Conservation (phyloP, 139 green algal species). For the Chlorella sp. region DNA sequence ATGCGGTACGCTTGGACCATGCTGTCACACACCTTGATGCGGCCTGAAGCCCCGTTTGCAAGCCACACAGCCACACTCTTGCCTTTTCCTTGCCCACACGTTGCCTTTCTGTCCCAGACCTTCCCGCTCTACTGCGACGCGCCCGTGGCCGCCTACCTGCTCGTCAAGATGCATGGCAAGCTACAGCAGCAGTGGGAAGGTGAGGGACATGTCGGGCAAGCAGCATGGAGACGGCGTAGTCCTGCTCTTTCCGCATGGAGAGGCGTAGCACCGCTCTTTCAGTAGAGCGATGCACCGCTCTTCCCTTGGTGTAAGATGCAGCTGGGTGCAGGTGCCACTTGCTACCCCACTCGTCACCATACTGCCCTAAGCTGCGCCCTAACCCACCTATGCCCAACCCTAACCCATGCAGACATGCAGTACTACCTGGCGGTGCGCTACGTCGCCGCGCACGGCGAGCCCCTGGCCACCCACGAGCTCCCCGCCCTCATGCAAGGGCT, state of each 20-base stretch:
- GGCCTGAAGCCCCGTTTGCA: no score
- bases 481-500: no score
- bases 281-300: no score
- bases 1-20: no score
- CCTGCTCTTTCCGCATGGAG: no score
- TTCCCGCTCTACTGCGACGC: constrained; percentile 5
- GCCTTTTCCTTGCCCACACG: neutral
- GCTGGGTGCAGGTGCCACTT: no score
- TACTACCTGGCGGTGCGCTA: constrained; percentile 17
- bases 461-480: neutral
- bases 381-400: no score
- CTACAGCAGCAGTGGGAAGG: constrained; percentile 25
- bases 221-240: neutral
- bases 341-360: no score
- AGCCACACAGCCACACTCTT: no score
- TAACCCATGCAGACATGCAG: constrained; percentile 21
- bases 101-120: constrained; percentile 1
- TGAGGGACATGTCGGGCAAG: neutral
- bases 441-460: constrained; percentile 9
- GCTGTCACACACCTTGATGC: neutral
- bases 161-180: constrained; percentile 17
- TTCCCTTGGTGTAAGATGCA: no score
- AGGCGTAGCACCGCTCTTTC: no score
- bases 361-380: no score
- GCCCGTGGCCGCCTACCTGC: constrained; percentile 7